These are phyloP conservation scores for Podospora bellae-mahoneyi DNA, from an alignment of 495 filamentous ascomycete species.

Conservation along the genomic window DNA sequence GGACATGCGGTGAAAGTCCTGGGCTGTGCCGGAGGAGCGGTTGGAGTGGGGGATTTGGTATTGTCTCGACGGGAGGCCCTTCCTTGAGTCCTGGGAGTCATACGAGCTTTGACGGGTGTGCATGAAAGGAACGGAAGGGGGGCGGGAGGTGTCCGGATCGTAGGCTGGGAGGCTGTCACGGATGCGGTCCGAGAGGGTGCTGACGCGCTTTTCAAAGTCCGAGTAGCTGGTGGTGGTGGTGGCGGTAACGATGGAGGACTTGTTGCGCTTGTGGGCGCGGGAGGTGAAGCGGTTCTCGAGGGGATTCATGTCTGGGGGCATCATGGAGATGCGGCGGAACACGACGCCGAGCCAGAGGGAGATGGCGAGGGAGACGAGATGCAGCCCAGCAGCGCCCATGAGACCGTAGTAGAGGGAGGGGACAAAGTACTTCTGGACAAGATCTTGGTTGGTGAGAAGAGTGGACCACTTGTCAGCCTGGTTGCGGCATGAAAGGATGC, in stretches of 20 bases:
- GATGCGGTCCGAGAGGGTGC: conserved; percentile 44
- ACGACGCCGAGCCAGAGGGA: conserved; percentile 67
- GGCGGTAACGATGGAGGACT: conserved; percentile 59
- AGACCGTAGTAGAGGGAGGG: conserved; percentile 61
- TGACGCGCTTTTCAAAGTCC: conserved; percentile 50
- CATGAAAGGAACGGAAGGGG: conserved; percentile 68
- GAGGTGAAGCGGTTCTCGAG: conserved; percentile 82
- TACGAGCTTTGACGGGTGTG: conserved; percentile 61
- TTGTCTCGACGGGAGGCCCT: conserved; percentile 49
- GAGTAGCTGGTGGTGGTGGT: conserved; percentile 49
- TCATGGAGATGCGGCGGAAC: conserved; percentile 72
- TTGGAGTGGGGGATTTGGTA: conserved; percentile 46
- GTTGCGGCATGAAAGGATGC: conserved; percentile 54
- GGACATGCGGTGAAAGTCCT: conserved; percentile 42
- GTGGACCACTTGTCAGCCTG: conserved; percentile 60
- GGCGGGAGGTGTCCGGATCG: conserved; percentile 49
- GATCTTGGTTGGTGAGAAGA: conserved; percentile 48
- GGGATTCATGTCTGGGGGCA: conserved; percentile 92
- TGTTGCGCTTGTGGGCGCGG: conserved; percentile 69
- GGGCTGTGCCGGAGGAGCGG: conserved; percentile 40
- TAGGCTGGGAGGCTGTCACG: conserved; percentile 49
- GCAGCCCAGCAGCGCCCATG: conserved; percentile 59
- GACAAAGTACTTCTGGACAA: conserved; percentile 52
- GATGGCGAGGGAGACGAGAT: conserved; percentile 64
- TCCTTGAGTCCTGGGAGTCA: conserved; percentile 46